Evolutionary conservation across 2,329 filamentous ascomycete genomes (phyloP).

Genomic region (Venturia effusa): DNA sequence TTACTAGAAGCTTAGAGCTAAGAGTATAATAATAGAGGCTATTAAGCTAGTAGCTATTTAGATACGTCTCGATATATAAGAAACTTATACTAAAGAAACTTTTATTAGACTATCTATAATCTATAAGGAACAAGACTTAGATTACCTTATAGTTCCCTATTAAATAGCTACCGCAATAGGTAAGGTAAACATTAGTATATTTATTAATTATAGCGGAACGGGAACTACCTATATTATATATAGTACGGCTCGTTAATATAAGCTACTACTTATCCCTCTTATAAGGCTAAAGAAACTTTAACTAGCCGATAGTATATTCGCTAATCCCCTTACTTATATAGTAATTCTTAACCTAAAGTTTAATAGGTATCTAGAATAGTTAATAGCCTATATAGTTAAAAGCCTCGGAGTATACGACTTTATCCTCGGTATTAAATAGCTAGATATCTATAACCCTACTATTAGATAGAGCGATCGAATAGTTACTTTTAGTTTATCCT

Average conservation of each 20-base stretch:
- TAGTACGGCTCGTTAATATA: too few relatives aligned
- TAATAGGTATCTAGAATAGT: not conserved
- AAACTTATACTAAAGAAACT: too few relatives aligned
- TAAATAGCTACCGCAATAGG: too few relatives aligned
- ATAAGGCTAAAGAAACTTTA: not conserved
- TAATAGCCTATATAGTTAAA: not conserved
- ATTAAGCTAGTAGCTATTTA: not conserved
- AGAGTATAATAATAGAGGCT: not conserved
- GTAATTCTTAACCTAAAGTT: not conserved
- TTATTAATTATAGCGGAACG: not conserved
- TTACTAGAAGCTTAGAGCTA: not conserved
- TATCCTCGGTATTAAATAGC: too few relatives aligned
- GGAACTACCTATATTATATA: not conserved
- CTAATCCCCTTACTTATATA: too few relatives aligned
- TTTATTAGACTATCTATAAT: too few relatives aligned
- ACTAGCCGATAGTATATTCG: too few relatives aligned
- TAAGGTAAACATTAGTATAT: not conserved
- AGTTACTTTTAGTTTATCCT: too few relatives aligned
- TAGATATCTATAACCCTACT: too few relatives aligned
- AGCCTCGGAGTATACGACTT: not conserved
- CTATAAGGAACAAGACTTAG: too few relatives aligned
- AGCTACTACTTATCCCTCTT: not conserved
- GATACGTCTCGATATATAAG: not conserved
- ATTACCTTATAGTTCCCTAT: too few relatives aligned
- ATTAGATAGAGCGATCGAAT: too few relatives aligned